These are phyloP conservation scores for Solidago caesia DNA, from an alignment of 129 eudicot genomes.

Conservation along the genomic window DNA sequence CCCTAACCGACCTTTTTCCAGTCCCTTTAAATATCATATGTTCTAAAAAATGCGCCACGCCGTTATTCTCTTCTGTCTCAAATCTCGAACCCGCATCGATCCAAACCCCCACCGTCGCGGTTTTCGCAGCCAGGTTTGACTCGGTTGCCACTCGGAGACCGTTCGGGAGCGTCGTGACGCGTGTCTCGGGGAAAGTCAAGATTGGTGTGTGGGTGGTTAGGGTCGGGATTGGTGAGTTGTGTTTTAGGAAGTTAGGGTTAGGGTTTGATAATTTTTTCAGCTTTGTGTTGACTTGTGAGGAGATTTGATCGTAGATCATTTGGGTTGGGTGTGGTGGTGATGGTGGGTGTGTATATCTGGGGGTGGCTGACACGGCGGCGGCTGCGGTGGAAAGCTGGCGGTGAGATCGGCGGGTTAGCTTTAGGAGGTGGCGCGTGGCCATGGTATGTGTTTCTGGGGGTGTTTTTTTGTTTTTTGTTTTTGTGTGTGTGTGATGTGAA, in stretches of 20 bases:
- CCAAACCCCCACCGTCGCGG: conserved; percentile 93
- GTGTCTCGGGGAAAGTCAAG: conserved; percentile 66
- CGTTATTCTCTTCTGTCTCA: conserved; percentile 72
- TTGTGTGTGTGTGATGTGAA: conserved; percentile 10
- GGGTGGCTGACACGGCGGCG: conserved; percentile 30
- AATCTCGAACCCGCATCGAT: conserved; percentile 86
- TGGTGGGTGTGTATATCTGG: conserved; percentile 28
- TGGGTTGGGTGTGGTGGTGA: conserved; percentile 66
- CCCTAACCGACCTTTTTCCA: conserved; percentile 45
- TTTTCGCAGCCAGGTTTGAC: conserved; percentile 49
- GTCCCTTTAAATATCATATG: conserved; percentile 93
- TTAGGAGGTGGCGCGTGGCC: conserved; percentile 59
- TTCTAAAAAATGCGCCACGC: conserved; percentile 86
- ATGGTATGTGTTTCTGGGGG: conserved; percentile 22
- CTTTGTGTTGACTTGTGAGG: conserved; percentile 60
- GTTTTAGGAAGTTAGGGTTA: conserved; percentile 55
- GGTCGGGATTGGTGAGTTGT: conserved; percentile 71
- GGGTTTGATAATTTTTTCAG: conserved; percentile 65
- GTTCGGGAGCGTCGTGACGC: conserved; percentile 81
- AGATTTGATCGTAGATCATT: conserved; percentile 85
- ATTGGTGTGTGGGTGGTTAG: conserved; percentile 57
- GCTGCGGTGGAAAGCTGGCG: conserved; percentile 21
- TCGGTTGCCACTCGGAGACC: conserved; percentile 97
- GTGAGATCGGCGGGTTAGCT: conserved; percentile 44
- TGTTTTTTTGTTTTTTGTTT: background rate